A percentile compares a stretch with the other conserved stretches of the same genome.
Conservation (phyloP, 768 basidiomycete genomes). For the Pulveroboletus ravenelii region DNA sequence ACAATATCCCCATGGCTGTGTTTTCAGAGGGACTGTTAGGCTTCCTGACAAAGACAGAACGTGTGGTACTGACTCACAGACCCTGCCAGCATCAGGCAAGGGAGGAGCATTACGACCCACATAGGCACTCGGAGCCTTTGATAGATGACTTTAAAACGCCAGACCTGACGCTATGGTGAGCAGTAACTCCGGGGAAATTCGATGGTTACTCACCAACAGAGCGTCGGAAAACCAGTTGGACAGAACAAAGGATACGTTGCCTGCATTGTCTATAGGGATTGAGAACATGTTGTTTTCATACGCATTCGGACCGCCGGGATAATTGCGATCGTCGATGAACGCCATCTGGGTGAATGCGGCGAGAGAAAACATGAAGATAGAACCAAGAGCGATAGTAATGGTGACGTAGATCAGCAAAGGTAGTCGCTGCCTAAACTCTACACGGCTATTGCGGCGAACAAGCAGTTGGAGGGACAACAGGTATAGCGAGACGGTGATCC, state of each 20-base stretch:
- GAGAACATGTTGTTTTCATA: conserved; percentile 21
- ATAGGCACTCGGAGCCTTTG: conserved; percentile 1
- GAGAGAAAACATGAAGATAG: conserved; percentile 14
- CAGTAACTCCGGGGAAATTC: background rate
- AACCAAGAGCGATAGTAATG: conserved; percentile 5
- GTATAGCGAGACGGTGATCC: conserved; percentile 3
- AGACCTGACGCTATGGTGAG: conserved; percentile 4
- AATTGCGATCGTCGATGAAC: conserved; percentile 31
- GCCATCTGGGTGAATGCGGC: conserved; percentile 24
- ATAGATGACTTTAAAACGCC: conserved; percentile 20
- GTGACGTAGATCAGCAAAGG: conserved; percentile 7
- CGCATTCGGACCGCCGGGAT: conserved; percentile 28
- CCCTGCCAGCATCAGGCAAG: conserved; percentile 6
- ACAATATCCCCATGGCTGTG: conserved; percentile 5
- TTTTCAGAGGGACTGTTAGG: background rate
- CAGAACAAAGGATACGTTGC: conserved; percentile 8
- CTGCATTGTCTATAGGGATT: conserved; percentile 13
- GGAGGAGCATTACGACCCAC: conserved; percentile 9
- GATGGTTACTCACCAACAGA: conserved; percentile 12
- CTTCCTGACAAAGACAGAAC: background rate
- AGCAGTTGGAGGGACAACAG: conserved; percentile 11
- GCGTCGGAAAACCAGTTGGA: conserved; percentile 17
- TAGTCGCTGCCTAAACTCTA: conserved; percentile 1
- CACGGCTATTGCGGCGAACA: background rate
- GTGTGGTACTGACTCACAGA: conserved; percentile 3